Evolutionary conservation across 1,139 yeast species (phyloP), one percentile per base, ranked within the genome.

Genomic region (Insectozyma bohioensis): DNA sequence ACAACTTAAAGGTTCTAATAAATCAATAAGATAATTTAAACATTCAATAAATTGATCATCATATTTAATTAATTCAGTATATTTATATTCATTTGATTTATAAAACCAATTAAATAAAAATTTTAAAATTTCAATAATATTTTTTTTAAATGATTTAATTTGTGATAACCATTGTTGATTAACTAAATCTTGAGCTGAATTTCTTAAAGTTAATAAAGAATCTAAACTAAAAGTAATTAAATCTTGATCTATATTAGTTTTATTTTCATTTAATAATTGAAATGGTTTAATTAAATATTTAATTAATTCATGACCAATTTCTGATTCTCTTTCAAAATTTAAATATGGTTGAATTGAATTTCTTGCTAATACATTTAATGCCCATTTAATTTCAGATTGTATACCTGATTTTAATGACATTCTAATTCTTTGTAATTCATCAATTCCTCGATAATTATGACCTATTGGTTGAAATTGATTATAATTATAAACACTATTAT

Each of bases 1-100:
- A 33, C 95, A 84, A 5, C 92, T 80, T 29, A 88, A 75, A 2
- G 92, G 81, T 53, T 92, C 98, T 34, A 86, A 73, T 26, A 90
- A 73, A 54, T 92, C 98, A 35, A 88, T 60, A 17, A 81, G 65
- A 53, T 85, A 87, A 39, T 72, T 76, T 33, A 82, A 67, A 29
- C 84, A 64, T 56, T 92, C 98, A 31, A 51, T 52, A 44, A 67
- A 65, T 39, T 72, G 75, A 56, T 59, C 58, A 23, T 63, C 58
- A 41, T 47, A 59, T 30, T 48, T 42, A n/a, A 39, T 35, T 39
- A 65, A 49, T n/a, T 43, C 40, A 26, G 43, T 43, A 4, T 40
- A 25, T 34, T 33, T 46, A n/a, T 20, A 13, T 10, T 11, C 14
- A 23, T 49, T 51, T 1, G 40, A 35, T 11, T 40, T 46, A 52